Conservation (phyloP, 345 rosid genomes). For the Syzygium grande region DNA sequence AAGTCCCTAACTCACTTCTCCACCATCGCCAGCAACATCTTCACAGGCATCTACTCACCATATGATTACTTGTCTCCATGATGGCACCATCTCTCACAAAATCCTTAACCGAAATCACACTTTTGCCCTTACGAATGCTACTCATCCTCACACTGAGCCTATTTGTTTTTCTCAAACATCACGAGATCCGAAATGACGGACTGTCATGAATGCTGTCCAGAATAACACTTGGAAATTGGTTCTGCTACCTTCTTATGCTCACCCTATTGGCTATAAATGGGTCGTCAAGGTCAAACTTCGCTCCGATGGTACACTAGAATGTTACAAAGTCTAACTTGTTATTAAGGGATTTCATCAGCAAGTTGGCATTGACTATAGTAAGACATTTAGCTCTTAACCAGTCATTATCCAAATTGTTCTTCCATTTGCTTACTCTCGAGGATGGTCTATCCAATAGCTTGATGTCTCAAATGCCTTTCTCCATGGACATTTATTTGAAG, state of each 20-base stretch:
- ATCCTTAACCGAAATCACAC: not conserved
- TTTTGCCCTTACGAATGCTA: not conserved
- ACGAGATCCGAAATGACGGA: not conserved
- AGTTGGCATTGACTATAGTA: not conserved
- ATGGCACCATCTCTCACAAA: not conserved
- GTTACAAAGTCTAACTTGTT: not conserved
- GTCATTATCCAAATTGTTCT: not conserved
- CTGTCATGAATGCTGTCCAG: not conserved
- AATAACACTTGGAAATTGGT: not conserved
- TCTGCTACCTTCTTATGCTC: not conserved
- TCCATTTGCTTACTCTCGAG: not conserved
- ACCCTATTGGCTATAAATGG: not conserved
- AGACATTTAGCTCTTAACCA: not conserved
- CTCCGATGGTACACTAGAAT: not conserved
- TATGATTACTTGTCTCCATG: not conserved
- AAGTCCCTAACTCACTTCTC: not conserved
- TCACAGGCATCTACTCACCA: not conserved
- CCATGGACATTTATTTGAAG: not conserved
- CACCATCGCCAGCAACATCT: not conserved
- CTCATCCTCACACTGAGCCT: not conserved
- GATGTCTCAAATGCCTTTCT: not conserved
- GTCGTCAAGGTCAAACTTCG: not conserved
- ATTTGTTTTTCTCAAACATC: not conserved
- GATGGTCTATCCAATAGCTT: not conserved
- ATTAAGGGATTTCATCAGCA: not conserved